phyloP scores from a whole-genome alignment of 345 rosid genomes.

The Bruguiera gymnorhiza region DNA sequence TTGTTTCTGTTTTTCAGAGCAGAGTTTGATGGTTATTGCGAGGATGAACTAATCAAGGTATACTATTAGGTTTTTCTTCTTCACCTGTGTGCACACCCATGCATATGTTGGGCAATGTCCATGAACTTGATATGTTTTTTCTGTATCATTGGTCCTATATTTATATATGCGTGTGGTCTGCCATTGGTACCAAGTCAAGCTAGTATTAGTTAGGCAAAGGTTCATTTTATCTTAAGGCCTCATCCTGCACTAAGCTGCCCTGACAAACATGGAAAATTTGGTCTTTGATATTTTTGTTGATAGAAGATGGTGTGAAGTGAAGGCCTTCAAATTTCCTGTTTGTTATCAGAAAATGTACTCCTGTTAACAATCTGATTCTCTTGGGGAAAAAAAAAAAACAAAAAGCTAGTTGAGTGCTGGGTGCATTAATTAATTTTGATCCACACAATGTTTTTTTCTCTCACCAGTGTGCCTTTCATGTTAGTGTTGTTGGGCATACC shows the following conservation, averaged over 20 bases:
- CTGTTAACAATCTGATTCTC: neutral
- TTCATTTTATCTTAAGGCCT: no score
- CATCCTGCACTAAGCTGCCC: no score
- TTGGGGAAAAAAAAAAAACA: no score
- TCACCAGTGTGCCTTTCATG: neutral
- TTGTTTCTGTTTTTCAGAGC: slow-evolving; percentile 51
- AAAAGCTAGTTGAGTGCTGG: neutral
- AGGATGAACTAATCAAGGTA: slow-evolving; percentile 94
- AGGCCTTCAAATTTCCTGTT: neutral
- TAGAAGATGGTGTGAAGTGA: no score
- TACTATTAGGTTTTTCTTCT: neutral
- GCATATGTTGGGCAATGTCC: neutral
- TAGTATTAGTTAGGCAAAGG: no score
- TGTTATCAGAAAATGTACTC: neutral
- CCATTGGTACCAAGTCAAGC: no score
- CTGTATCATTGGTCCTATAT: neutral
- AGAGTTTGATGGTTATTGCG: slow-evolving; percentile 94
- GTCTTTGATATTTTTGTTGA: no score
- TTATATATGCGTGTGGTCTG: neutral
- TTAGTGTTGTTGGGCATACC: neutral
- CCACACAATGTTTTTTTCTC: neutral
- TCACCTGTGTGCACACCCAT: neutral
- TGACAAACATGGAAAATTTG: no score
- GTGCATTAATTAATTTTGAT: neutral
- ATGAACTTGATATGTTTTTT: neutral